A percentile compares a stretch with the other conserved stretches of the same genome.
Evolutionary conservation across 306 rosid species (phyloP).

Genomic region (Inga leiocalycina): DNA sequence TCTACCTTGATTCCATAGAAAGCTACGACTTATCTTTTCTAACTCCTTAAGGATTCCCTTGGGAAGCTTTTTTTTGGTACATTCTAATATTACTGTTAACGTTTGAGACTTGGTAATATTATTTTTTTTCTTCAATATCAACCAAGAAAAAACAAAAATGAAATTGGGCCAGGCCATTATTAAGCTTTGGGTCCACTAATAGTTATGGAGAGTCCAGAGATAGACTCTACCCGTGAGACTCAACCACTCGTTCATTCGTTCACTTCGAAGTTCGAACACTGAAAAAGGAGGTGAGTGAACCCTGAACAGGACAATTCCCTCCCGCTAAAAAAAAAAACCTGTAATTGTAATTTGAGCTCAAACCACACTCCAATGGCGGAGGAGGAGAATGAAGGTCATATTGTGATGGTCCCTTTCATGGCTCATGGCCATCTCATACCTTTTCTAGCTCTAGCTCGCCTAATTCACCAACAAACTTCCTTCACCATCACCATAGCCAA

Average conservation of each 20-base stretch:
- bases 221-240: no score
- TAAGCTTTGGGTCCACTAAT: background rate
- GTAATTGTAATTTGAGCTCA: background rate
- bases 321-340: background rate
- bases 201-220: background rate
- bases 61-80: no score
- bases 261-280: background rate
- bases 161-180: background rate
- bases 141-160: background rate
- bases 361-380: constrained; percentile 31
- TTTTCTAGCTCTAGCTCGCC: constrained; percentile 59
- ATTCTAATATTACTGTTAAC: no score
- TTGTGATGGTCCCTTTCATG: constrained; percentile 72
- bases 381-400: constrained; percentile 28
- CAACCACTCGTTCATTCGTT: background rate
- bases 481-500: constrained; percentile 63
- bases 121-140: background rate
- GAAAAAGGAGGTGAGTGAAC: background rate
- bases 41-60: no score
- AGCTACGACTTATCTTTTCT: no score
- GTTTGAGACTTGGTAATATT: background rate
- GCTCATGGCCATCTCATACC: constrained; percentile 86
- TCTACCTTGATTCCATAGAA: no score
- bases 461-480: constrained; percentile 44
- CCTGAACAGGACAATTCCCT: background rate